phyloP scores from a whole-genome alignment of 2,329 filamentous ascomycete species.

The Ophiostoma ulmi region DNA sequence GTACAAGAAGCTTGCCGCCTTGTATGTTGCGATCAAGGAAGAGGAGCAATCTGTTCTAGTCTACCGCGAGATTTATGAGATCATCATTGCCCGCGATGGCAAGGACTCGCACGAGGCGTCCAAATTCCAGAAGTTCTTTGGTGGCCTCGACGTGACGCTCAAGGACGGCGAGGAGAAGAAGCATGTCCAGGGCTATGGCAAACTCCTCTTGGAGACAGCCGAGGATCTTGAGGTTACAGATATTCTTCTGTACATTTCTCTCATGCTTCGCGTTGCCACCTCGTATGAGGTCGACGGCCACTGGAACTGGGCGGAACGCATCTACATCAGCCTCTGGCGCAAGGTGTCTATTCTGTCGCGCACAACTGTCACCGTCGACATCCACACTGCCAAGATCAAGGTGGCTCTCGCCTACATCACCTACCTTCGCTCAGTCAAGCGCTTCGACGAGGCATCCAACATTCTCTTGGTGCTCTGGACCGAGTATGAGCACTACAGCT shows the following conservation, averaged over 20 bases:
- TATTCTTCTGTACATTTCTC: conserved; percentile 33
- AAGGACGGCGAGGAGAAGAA: conserved; percentile 27
- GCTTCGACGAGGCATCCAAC: conserved; percentile 37
- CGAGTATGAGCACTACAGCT: conserved; percentile 37
- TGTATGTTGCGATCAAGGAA: conserved; percentile 37
- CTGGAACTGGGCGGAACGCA: conserved; percentile 36
- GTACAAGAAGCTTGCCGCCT: conserved; percentile 36
- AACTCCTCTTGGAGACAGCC: conserved; percentile 36
- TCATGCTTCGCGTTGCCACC: conserved; percentile 36
- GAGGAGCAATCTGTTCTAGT: conserved; percentile 33
- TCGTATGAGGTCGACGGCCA: conserved; percentile 35
- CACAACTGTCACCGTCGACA: conserved; percentile 32
- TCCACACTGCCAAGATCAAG: conserved; percentile 37
- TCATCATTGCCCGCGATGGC: conserved; percentile 34
- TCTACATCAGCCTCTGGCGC: conserved; percentile 40
- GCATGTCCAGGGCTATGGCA: conserved; percentile 33
- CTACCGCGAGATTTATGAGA: conserved; percentile 36
- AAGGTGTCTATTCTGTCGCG: conserved; percentile 35
- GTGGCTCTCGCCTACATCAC: conserved; percentile 38
- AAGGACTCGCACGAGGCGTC: conserved; percentile 33
- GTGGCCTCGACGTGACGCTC: conserved; percentile 36
- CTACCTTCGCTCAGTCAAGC: conserved; percentile 34
- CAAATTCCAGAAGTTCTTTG: conserved; percentile 34
- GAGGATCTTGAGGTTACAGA: conserved; percentile 36
- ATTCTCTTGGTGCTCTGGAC: conserved; percentile 40